A percentile compares a stretch with the other conserved stretches of the same genome.
Conservation (phyloP, 345 rosid species). For the Eucalyptus tenuipes region DNA sequence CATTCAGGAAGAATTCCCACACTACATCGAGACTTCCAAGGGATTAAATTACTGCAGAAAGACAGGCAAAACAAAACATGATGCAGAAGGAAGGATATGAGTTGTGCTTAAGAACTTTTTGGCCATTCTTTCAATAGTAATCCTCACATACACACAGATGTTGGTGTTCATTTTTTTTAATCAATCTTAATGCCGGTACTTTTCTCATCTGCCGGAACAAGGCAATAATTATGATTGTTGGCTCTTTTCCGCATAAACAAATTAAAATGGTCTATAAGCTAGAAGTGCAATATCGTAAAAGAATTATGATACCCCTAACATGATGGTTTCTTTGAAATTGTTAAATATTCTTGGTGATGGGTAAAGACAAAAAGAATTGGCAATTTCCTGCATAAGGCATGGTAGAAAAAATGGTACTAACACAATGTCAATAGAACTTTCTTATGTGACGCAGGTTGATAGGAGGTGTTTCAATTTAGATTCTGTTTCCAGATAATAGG, state of each 20-base stretch:
- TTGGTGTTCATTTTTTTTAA: background rate
- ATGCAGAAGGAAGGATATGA: background rate
- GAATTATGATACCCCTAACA: background rate
- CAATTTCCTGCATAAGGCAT: background rate
- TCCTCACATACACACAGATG: background rate
- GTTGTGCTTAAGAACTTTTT: background rate
- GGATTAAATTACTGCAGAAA: background rate
- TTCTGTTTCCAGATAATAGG: background rate
- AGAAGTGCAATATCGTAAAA: background rate
- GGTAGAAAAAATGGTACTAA: background rate
- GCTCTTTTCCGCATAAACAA: background rate
- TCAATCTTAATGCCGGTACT: background rate
- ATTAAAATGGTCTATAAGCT: background rate
- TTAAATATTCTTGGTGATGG: background rate
- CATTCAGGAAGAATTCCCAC: background rate
- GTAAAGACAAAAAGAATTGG: background rate
- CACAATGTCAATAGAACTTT: background rate
- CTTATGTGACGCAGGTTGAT: background rate
- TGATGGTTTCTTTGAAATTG: background rate
- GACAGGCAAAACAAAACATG: background rate
- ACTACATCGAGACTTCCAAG: background rate
- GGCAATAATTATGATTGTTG: background rate
- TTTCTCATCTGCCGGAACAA: background rate
- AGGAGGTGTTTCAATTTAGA: background rate
- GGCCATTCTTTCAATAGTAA: background rate